Evolutionary conservation across 202 grass and related monocot genomes (phyloP).

Genomic region (Musa balbisiana): DNA sequence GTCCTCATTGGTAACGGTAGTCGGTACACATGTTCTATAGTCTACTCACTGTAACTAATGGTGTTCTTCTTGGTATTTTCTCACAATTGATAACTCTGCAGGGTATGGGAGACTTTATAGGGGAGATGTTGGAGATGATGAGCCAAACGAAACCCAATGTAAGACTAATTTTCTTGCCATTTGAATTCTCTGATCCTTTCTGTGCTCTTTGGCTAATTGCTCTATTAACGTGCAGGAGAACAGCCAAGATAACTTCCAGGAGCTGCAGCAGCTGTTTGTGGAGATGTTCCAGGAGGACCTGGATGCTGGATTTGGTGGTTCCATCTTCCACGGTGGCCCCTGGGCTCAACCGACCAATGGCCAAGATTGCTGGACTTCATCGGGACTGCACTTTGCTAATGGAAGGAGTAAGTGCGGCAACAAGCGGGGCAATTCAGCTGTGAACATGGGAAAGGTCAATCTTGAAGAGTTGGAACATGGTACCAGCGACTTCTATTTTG

Average conservation of each 20-base stretch:
- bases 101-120: conserved; percentile 88
- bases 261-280: conserved; percentile 80
- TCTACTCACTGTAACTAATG: not conserved
- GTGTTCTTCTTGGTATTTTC: not conserved
- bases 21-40: not conserved
- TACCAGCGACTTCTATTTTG: not conserved
- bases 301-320: conserved; percentile 40
- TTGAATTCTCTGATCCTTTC: not conserved
- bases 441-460: not conserved
- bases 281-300: conserved; percentile 91
- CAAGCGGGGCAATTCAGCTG: not conserved
- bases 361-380: not conserved
- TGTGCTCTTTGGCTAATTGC: conserved; percentile 1
- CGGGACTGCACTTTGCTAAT: not conserved
- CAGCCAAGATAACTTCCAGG: conserved; percentile 71
- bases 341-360: conserved; percentile 5
- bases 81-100: conserved; percentile 25
- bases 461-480: conserved; percentile 1
- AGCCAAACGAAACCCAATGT: conserved; percentile 58
- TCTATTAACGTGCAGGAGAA: conserved; percentile 50
- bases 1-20: not conserved
- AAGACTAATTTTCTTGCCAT: conserved; percentile 29
- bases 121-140: conserved; percentile 98
- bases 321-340: not conserved
- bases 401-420: not conserved